Evolutionary conservation across 495 filamentous ascomycete species (phyloP).

Genomic region (Pseudomonodictys pantanalensis): DNA sequence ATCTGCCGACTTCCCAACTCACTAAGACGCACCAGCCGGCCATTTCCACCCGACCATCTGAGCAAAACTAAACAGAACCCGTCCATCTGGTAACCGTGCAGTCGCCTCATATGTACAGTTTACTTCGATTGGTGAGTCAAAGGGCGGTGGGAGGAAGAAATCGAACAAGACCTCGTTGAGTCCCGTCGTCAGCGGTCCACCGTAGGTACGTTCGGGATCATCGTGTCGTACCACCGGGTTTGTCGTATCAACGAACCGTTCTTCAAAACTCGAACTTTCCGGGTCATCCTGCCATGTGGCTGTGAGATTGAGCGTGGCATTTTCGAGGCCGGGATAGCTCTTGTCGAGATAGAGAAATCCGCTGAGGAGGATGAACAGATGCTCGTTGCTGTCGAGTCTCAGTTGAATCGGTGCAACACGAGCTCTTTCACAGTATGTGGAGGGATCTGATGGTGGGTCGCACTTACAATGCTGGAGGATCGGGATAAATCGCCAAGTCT

Average conservation of each 20-base stretch:
- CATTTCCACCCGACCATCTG: no score
- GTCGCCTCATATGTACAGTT: neutral
- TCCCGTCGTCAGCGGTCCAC: neutral
- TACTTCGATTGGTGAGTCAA: neutral
- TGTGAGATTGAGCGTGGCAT: neutral
- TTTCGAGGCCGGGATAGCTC: neutral
- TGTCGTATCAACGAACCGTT: neutral
- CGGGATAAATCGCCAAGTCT: slow-evolving; percentile 5
- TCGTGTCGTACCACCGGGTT: neutral
- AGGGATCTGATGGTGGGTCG: no score
- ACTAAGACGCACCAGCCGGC: no score
- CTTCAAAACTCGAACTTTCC: neutral
- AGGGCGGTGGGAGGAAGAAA: slow-evolving; percentile 3
- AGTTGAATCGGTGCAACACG: neutral
- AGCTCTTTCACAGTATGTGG: neutral
- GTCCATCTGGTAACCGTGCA: neutral
- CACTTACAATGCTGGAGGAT: slow-evolving; percentile 5
- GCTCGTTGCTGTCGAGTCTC: neutral
- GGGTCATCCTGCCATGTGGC: neutral
- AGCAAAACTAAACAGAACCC: slow-evolving; percentile 6
- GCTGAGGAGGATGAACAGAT: neutral
- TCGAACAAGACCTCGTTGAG: slow-evolving; percentile 1
- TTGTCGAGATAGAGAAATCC: neutral
- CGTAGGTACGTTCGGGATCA: slow-evolving; percentile 1
- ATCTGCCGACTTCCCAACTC: no score